Evolutionary conservation across 23 red algal genomes (phyloP).

Genomic region (Pyropia yezoensis): DNA sequence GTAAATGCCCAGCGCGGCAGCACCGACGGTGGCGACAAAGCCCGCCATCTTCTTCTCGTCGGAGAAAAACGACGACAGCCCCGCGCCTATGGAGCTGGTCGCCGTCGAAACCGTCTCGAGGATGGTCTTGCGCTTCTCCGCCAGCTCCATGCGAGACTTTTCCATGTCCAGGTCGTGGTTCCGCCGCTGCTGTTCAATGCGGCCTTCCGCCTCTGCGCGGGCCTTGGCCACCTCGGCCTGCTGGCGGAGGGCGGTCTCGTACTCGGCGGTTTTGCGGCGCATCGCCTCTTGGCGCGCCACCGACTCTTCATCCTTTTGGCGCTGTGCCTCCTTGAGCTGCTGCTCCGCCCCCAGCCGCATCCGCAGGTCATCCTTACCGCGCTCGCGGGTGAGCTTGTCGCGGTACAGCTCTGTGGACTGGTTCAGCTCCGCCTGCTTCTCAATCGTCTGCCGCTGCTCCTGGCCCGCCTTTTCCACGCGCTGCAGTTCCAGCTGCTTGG

Average conservation of each 20-base stretch:
- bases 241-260: constrained; percentile 55
- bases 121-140: constrained; percentile 58
- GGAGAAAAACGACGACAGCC: constrained; percentile 42
- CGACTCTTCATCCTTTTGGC: constrained; percentile 74
- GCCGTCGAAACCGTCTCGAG: constrained; percentile 46
- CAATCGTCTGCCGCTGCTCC: constrained; percentile 61
- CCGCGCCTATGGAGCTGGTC: constrained; percentile 50
- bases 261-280: constrained; percentile 58
- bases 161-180: constrained; percentile 72
- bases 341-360: constrained; percentile 55
- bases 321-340: constrained; percentile 48
- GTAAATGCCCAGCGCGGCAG: constrained; percentile 54
- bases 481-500: constrained; percentile 55
- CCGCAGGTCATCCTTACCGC: constrained; percentile 51
- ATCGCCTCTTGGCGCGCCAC: constrained; percentile 67
- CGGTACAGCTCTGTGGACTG: constrained; percentile 53
- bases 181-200: constrained; percentile 56
- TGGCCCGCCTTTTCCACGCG: constrained; percentile 45
- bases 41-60: constrained; percentile 47
- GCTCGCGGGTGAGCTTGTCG: constrained; percentile 62
- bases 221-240: constrained; percentile 60
- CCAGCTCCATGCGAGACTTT: constrained; percentile 28
- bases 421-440: constrained; percentile 65
- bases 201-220: constrained; percentile 64
- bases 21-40: constrained; percentile 40